Evolutionary conservation across 1,139 yeast species (phyloP), one percentile per base, ranked within the genome.

Genomic region (Kodamaea derodonti): DNA sequence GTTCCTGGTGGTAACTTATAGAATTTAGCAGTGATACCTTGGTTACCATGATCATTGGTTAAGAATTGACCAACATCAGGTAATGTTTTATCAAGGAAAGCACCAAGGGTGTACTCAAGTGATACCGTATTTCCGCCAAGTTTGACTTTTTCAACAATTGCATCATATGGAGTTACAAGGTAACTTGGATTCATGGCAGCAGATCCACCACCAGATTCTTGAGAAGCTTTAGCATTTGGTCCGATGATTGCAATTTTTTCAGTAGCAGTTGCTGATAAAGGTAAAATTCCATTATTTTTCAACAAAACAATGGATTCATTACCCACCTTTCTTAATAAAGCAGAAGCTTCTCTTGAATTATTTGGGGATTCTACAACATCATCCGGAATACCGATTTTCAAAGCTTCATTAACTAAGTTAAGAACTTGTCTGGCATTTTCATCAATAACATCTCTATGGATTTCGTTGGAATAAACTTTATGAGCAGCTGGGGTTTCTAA

Each of bases 21-120:
- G 45, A 70, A 67, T n/a, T 52, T 51, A 31, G 62, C 60, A 18
- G 46, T 42, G 17, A 57, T 41, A 20, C 82, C 81, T n/a, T 43
- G 42, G 16, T 60, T 45, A 14, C 79, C 80, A 3, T 49, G 48
- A 24, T 47, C 45, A 24, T 41, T 43, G 17, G 38, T 43, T 31
- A 56, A 38, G 13, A 42, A 8, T 6, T 39, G 27, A 10, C 55
- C 64, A 20, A 60, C 49, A 40, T 59, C 65, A 1, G 67, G 65
- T 22, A 58, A 44, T 24, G 44, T 51, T 35, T 53, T 58, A 34
- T 59, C 64, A 33, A 60, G 49, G 23, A 43, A 42, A 10, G 67
- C 65, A 26, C 69, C 68, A 31, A 60, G 39, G n/a, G 64, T 39
- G 37, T 62, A 60, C 15, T 45, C 42, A 20, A 36, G 26, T 12